Evolutionary conservation across 805 yeast genomes (phyloP), one percentile per base, ranked within the genome.

Genomic region (Candida awuae): DNA sequence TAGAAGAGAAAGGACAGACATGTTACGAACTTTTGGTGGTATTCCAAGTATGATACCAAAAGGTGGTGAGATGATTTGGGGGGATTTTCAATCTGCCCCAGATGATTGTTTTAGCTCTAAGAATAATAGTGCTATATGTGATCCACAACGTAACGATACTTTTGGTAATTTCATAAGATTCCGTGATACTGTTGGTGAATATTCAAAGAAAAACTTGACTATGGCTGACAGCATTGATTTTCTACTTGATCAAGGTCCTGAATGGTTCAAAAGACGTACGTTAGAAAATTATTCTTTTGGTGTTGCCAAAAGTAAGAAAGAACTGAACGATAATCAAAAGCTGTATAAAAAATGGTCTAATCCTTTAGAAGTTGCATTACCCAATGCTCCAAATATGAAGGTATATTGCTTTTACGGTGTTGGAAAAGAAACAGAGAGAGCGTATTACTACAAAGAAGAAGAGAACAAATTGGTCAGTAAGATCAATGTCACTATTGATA

Each of bases 371-470:
- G 96, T 79, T 0, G 75, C 90, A 4, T 70, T 92, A 31, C 98
- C 98, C 1, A 68, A 83, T 53, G 98, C 98, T 0, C 97, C 97
- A 3, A 85, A 85, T 55, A 66, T 92, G 81, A 83, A 84, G 48
- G 67, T 87, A 8, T 92, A 67, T 60, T 85, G 96, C 54, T 80
- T 92, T 53, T 92, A 92, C 53, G 98, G 98, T 5, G 86, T 87
- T n/a, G 95, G 96, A 7, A 90, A 87, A 48, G 94, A 94, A 17
- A 90, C 98, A 0, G 98, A 92, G 59, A 71, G 98, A 32, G 88
- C 95, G 0, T 92, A 92, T 61, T 75, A 78, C 25, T 92, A 92
- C 61, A 77, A 74, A 39, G 86, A 83, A 49, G 83, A 82, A 39
- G 66, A 64, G 6, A 74, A 75, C 43, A 72, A 74, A 39, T 61